Percentiles rank a stretch among this genome's conserved stretches.
These are phyloP conservation scores for Acer yangbiense DNA, from an alignment of 345 rosid genomes.

Conservation along the genomic window DNA sequence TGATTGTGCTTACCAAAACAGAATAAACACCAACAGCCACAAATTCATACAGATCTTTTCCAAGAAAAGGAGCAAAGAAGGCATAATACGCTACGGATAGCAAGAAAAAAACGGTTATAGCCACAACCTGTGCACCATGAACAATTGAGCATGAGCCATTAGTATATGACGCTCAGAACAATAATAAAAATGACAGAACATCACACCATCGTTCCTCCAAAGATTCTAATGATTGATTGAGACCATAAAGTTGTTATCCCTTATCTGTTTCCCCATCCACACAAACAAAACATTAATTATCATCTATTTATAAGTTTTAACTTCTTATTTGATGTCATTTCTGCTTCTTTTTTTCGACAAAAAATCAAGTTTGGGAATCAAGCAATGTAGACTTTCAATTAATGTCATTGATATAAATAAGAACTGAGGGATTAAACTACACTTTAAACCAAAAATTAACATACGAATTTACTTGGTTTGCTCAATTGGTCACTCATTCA, in stretches of 20 bases:
- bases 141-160: background rate
- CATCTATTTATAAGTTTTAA: background rate
- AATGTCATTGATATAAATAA: background rate
- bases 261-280: background rate
- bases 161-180: background rate
- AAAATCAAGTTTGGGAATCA: background rate
- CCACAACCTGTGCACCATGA: slow-evolving; percentile 59
- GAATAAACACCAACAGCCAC: slow-evolving; percentile 77
- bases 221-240: background rate
- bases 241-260: background rate
- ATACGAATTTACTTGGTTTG: background rate
- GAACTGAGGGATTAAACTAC: background rate
- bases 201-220: slow-evolving; percentile 5
- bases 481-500: background rate
- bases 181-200: slow-evolving; percentile 1
- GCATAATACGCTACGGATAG: slow-evolving; percentile 80
- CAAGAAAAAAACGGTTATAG: slow-evolving; percentile 81
- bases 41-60: slow-evolving; percentile 65
- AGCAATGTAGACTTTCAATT: background rate
- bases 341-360: background rate
- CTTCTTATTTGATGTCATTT: background rate
- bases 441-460: background rate
- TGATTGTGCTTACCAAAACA: slow-evolving; percentile 52
- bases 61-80: slow-evolving; percentile 93
- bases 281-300: background rate